phyloP scores from a whole-genome alignment of 768 basidiomycete species.

The Pulveroboletus sp. region DNA sequence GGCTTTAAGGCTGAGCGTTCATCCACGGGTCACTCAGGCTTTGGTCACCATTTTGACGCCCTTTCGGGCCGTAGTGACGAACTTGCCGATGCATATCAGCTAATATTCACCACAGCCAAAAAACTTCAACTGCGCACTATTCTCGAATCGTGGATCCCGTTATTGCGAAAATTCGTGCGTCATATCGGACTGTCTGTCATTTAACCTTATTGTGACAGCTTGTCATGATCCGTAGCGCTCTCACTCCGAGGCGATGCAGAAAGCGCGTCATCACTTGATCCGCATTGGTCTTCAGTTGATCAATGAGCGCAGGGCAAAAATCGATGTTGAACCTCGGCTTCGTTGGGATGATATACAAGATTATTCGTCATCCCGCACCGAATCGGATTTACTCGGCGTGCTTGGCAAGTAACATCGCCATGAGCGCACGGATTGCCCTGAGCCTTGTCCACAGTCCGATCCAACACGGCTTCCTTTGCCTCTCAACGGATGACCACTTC shows the following conservation, averaged over 20 bases:
- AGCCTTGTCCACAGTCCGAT: constrained; percentile 45
- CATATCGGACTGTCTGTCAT: constrained; percentile 4
- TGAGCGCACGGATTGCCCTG: neutral
- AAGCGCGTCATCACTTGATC: constrained; percentile 46
- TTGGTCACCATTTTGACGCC: constrained; percentile 52
- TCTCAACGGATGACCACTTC: constrained; percentile 50
- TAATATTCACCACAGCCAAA: constrained; percentile 52
- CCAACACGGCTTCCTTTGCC: constrained; percentile 46
- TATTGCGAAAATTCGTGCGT: constrained; percentile 49
- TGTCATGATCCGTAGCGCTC: constrained; percentile 36
- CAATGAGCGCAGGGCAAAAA: constrained; percentile 43
- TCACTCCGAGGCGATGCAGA: constrained; percentile 41
- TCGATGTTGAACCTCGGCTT: constrained; percentile 28
- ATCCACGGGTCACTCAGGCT: constrained; percentile 38
- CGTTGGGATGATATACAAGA: constrained; percentile 13
- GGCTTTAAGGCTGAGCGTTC: neutral
- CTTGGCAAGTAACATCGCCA: constrained; percentile 38
- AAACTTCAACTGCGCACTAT: constrained; percentile 52
- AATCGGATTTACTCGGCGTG: constrained; percentile 49
- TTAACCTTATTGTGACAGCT: constrained; percentile 5
- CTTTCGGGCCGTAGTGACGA: constrained; percentile 48
- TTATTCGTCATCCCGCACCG: constrained; percentile 11
- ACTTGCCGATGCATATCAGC: constrained; percentile 52
- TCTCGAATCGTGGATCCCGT: constrained; percentile 57
- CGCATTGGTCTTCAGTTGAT: constrained; percentile 55